A percentile compares a stretch with the other conserved stretches of the same genome.
Evolutionary conservation across 306 rosid genomes (phyloP).

Genomic region (Canavalia gladiata): DNA sequence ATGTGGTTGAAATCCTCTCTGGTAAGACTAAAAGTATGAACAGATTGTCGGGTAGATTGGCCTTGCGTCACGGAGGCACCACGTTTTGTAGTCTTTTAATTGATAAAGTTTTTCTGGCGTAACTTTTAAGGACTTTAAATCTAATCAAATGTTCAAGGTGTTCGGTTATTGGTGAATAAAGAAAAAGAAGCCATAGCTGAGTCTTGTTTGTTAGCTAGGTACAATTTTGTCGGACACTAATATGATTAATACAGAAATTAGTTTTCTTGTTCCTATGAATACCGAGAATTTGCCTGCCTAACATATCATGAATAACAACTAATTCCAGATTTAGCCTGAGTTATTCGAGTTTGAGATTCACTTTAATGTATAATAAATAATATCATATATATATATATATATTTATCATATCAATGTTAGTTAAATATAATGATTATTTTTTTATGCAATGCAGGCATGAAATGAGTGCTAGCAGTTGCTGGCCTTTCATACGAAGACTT

Average conservation of each 20-base stretch:
- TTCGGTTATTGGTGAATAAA: neutral
- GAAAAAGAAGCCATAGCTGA: neutral
- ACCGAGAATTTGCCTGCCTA: neutral
- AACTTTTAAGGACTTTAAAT: conserved; percentile 45
- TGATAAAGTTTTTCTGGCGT: conserved; percentile 27
- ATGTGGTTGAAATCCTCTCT: neutral
- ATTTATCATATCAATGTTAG: neutral
- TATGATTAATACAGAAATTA: neutral
- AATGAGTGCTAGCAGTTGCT: conserved; percentile 54
- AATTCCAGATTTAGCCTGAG: neutral
- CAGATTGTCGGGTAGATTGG: conserved; percentile 32
- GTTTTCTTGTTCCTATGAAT: neutral
- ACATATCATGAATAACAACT: neutral
- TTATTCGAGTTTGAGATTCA: neutral
- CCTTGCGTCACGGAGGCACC: conserved; percentile 7
- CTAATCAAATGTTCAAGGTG: conserved; percentile 34
- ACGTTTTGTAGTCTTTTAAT: neutral
- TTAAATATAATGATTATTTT: neutral
- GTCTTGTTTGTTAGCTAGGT: conserved; percentile 7
- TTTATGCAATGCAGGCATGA: conserved; percentile 57
- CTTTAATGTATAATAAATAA: neutral
- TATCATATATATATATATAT: neutral
- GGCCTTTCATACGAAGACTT: conserved; percentile 51
- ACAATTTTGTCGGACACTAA: conserved; percentile 4
- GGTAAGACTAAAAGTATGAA: conserved; percentile 31